phyloP scores from a whole-genome alignment of 345 rosid genomes.

The Eutrema heterophyllum region DNA sequence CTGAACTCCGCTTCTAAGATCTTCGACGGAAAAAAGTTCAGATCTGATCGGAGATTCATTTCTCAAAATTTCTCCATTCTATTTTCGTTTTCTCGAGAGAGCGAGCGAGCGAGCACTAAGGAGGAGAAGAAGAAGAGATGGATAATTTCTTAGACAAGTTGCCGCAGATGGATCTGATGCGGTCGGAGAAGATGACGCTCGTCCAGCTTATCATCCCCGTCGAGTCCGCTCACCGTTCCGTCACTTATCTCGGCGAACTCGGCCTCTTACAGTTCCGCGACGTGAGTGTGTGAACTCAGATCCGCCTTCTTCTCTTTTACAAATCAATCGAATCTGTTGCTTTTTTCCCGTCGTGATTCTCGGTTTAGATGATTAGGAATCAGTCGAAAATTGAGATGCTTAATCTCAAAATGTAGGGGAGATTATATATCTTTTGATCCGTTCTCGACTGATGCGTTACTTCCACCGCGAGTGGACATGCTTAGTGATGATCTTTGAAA shows the following conservation, averaged over 20 bases:
- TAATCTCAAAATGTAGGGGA: slow-evolving; percentile 18
- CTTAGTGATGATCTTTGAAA: slow-evolving; percentile 16
- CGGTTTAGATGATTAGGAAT: neutral
- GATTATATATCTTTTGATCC: neutral
- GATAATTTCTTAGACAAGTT: slow-evolving; percentile 60
- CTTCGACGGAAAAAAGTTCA: slow-evolving; percentile 17
- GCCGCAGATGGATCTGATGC: slow-evolving; percentile 97
- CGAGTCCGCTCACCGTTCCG: slow-evolving; percentile 83
- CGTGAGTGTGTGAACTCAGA: slow-evolving; percentile 51
- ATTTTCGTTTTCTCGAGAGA: slow-evolving; percentile 26
- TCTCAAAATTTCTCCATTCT: neutral
- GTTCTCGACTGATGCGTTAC: slow-evolving; percentile 1
- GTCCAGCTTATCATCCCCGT: slow-evolving; percentile 94
- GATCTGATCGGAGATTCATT: slow-evolving; percentile 27
- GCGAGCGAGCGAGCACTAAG: slow-evolving; percentile 9
- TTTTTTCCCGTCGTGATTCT: neutral
- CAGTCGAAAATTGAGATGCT: neutral
- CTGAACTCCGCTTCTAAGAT: slow-evolving; percentile 33
- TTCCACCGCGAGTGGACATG: slow-evolving; percentile 9
- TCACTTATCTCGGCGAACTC: slow-evolving; percentile 78
- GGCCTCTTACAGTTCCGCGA: slow-evolving; percentile 80
- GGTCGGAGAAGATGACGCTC: slow-evolving; percentile 90
- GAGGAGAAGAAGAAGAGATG: slow-evolving; percentile 26
- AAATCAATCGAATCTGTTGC: slow-evolving; percentile 8
- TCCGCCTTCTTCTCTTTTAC: slow-evolving; percentile 30